Evolutionary conservation across 2,329 filamentous ascomycete genomes (phyloP).

Genomic region (Sporothrix pseudoabietina): DNA sequence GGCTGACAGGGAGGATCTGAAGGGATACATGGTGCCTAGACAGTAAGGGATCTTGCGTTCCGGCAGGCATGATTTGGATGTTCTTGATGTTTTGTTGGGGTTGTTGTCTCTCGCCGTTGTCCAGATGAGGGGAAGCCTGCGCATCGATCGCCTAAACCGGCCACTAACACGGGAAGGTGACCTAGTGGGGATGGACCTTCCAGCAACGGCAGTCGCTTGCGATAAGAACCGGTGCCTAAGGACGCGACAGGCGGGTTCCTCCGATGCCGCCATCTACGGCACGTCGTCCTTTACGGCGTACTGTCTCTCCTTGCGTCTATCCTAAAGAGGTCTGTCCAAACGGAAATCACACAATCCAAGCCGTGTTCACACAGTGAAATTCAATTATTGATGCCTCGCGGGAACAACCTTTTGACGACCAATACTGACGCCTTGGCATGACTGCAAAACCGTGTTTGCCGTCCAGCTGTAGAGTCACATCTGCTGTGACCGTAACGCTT

Average conservation of each 20-base stretch:
- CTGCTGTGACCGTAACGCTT: background rate
- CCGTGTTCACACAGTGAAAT: background rate
- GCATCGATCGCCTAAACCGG: background rate
- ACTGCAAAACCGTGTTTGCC: background rate
- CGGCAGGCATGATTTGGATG: background rate
- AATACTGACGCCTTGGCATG: background rate
- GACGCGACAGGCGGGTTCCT: background rate
- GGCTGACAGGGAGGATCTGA: background rate
- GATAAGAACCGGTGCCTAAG: background rate
- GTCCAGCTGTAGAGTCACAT: background rate
- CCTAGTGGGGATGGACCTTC: background rate
- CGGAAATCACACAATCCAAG: no score
- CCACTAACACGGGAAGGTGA: background rate
- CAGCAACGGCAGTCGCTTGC: background rate
- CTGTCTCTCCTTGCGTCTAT: background rate
- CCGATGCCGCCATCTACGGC: background rate
- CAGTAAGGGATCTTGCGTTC: background rate
- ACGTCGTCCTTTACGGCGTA: background rate
- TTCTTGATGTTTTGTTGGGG: background rate
- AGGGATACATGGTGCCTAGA: background rate
- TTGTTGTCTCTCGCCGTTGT: background rate
- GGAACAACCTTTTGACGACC: background rate
- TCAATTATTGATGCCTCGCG: background rate
- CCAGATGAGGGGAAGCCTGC: slow-evolving; percentile 8
- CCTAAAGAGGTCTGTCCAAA: background rate